A percentile compares a stretch with the other conserved stretches of the same genome.
These are phyloP conservation scores for Kazachstania bromeliacearum DNA, from an alignment of 805 yeast species.

Conservation along the genomic window DNA sequence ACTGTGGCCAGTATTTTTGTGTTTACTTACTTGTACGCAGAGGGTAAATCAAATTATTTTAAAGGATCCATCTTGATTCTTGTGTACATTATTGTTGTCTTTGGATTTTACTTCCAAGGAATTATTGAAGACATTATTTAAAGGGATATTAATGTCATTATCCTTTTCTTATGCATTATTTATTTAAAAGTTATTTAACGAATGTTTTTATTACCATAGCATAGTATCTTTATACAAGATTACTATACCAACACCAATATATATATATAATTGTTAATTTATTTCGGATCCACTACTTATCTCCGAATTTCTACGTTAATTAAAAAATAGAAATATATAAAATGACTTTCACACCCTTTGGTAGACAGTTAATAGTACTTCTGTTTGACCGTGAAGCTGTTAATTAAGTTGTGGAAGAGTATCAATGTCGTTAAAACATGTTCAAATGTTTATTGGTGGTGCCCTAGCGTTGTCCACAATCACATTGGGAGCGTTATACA, in stretches of 20 bases:
- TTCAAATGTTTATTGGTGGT: constrained; percentile 35
- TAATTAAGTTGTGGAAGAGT: not conserved
- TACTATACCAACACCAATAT: not conserved
- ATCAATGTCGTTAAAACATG: constrained; percentile 10
- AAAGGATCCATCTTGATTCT: constrained; percentile 85
- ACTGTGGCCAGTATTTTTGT: constrained; percentile 75
- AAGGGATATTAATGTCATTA: not conserved
- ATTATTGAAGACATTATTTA: constrained; percentile 14
- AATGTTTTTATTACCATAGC: not conserved
- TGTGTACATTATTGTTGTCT: constrained; percentile 61
- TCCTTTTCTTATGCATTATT: not conserved
- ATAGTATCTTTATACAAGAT: too few relatives aligned
- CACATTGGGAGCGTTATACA: constrained; percentile 45
- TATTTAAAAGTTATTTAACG: not conserved
- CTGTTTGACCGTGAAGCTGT: too few relatives aligned
- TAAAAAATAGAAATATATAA: not conserved
- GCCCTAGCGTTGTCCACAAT: constrained; percentile 37
- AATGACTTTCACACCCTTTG: not conserved
- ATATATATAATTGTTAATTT: not conserved
- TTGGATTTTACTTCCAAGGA: constrained; percentile 67
- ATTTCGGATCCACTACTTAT: not conserved
- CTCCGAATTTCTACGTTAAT: not conserved
- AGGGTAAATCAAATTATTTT: constrained; percentile 92
- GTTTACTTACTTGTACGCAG: constrained; percentile 90
- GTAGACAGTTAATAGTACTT: not conserved